Evolutionary conservation across 345 rosid species (phyloP).

Genomic region (Eucalyptus leucophloia): DNA sequence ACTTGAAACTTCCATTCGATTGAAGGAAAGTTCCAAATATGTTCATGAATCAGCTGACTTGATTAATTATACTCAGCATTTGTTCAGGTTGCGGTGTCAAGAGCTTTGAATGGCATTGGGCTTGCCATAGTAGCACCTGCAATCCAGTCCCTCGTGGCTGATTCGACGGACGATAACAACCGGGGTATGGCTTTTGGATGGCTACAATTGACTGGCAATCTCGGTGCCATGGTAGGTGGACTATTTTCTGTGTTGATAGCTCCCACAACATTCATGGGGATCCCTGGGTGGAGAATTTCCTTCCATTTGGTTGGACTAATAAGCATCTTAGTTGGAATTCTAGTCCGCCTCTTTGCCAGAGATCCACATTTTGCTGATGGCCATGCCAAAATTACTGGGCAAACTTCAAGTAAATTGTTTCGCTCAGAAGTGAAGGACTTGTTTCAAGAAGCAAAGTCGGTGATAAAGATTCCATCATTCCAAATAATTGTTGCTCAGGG

Average conservation of each 20-base stretch:
- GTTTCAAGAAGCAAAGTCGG: constrained; percentile 41
- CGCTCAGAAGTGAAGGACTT: constrained; percentile 45
- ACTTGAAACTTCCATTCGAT: not conserved
- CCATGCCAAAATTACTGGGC: constrained; percentile 1
- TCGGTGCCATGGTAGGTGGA: constrained; percentile 51
- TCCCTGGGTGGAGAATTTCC: constrained; percentile 87
- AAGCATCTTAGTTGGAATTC: constrained; percentile 56
- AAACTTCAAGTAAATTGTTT: constrained; percentile 25
- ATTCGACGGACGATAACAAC: constrained; percentile 60
- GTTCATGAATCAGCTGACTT: not conserved
- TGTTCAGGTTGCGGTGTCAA: constrained; percentile 64
- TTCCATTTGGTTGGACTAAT: constrained; percentile 72
- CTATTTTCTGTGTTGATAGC: constrained; percentile 32
- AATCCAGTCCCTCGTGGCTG: constrained; percentile 86
- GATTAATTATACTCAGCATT: not conserved
- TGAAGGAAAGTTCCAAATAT: not conserved
- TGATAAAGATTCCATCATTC: constrained; percentile 61
- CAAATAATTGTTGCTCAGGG: not conserved
- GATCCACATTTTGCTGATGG: constrained; percentile 51
- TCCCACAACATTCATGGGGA: constrained; percentile 50
- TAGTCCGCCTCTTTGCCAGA: constrained; percentile 54
- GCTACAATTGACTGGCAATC: constrained; percentile 67
- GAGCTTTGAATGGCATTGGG: constrained; percentile 85
- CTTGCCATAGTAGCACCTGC: constrained; percentile 84
- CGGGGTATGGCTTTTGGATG: constrained; percentile 89